Evolutionary conservation across 2,329 filamentous ascomycete species (phyloP).

Genomic region (Akanthomyces dipterigenus): DNA sequence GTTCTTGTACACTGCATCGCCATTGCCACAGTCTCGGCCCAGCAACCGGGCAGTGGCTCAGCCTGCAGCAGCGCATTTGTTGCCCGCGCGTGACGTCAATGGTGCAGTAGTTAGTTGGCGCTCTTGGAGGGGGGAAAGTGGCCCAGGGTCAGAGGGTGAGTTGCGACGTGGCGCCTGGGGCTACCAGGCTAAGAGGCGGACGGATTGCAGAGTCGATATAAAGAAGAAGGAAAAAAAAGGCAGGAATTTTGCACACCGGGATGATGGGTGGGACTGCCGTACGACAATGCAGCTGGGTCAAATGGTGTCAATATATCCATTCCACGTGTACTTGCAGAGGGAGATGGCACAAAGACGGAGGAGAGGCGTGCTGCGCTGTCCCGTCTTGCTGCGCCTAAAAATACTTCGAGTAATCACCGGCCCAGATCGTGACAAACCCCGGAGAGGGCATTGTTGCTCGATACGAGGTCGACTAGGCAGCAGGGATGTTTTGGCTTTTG

Average conservation of each 20-base stretch:
- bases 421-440: neutral
- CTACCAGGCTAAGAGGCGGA: neutral
- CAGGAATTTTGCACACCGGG: neutral
- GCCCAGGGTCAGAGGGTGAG: neutral
- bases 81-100: neutral
- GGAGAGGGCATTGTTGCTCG: neutral
- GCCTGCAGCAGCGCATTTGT: neutral
- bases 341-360: neutral
- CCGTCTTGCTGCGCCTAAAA: neutral
- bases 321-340: neutral
- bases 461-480: neutral
- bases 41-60: neutral
- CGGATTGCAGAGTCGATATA: neutral
- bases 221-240: neutral
- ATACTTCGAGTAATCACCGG: neutral
- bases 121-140: too few species aligned
- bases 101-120: neutral
- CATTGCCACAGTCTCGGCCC: neutral
- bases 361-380: neutral
- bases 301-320: neutral
- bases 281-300: neutral
- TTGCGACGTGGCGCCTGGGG: neutral
- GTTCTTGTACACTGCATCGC: neutral
- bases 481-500: neutral
- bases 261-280: too few species aligned